Conservation (phyloP, 164 flowering plant species). For the Saururus chinensis region DNA sequence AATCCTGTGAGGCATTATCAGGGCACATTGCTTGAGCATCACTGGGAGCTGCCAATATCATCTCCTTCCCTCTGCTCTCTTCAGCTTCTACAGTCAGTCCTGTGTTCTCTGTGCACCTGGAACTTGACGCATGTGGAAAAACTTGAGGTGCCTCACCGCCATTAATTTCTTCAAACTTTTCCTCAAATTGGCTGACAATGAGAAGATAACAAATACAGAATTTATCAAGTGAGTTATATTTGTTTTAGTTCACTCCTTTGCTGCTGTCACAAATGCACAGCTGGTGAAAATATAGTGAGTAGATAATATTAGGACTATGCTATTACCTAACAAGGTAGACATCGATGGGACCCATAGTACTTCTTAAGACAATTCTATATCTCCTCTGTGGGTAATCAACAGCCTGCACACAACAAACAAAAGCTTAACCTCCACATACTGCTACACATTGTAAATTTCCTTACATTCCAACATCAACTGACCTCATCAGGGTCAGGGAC, state of each 20-base stretch:
- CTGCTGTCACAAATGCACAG: no score
- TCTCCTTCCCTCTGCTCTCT: constrained; percentile 28
- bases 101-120: constrained; percentile 26
- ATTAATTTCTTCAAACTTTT: constrained; percentile 73
- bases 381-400: constrained; percentile 91
- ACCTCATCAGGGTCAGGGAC: constrained; percentile 99
- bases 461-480: constrained; percentile 2
- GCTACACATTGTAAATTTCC: not conserved
- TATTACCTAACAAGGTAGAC: constrained; percentile 89
- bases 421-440: constrained; percentile 1
- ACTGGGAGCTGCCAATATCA: constrained; percentile 25
- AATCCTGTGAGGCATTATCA: constrained; percentile 61
- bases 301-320: not conserved
- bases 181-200: constrained; percentile 68
- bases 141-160: constrained; percentile 39
- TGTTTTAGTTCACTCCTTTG: no score
- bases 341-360: constrained; percentile 98
- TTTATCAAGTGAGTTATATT: not conserved
- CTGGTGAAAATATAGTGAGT: not conserved
- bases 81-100: constrained; percentile 13
- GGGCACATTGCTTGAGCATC: constrained; percentile 33
- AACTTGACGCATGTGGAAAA: constrained; percentile 30
- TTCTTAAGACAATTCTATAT: constrained; percentile 84
- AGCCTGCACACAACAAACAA: constrained; percentile 34
- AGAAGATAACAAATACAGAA: constrained; percentile 2